Evolutionary conservation across 2,329 filamentous ascomycete genomes (phyloP), one percentile per base, ranked within the genome.

Genomic region (Rhynchosporium secalis): DNA sequence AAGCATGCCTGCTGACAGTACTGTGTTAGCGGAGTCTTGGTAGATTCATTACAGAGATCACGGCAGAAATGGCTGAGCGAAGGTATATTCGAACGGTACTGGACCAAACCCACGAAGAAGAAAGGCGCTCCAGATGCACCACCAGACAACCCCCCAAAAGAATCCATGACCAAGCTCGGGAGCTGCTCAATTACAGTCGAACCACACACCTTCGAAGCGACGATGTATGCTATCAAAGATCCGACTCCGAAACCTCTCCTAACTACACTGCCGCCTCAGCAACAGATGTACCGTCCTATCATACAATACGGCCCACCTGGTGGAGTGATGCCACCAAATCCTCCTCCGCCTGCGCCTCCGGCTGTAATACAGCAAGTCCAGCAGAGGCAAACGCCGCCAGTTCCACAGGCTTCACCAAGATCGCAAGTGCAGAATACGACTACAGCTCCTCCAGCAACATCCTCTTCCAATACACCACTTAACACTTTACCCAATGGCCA

Each of bases 191-290:
- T 96, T 65, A 88, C 86, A 28, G 86, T 93, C 63, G 91, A 93
- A 74, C 91, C 91, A 49, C 90, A 95, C 72, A 84, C 90, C 48
- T 85, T 95, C 69, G 89, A 92, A 68, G 90, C 89, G 15, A 88
- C 84, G 52, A 84, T 92, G 79, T 92, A 83, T 72, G 83, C 84
- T 26, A 86, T 92, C 62, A 89, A 90, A 71, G 87, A 89, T 58
- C 79, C 82, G 7, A 85, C 84, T 66, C 79, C 78, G 7, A 74
- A 78, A 56, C 75, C 78, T 43, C 75, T 49, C 3, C 62, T 67
- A 58, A 69, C 45, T 29, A 13, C 49, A 36, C 29, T 41, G 15
- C 76, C 75, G 64, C 76, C 72, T 61, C 72, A 69, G 51, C 67
- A 69, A 36, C 66, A 66, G 48, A 70, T 71, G 64, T 75, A 77